Conservation (phyloP, 768 basidiomycete genomes). For the Tulasnella sp. region DNA sequence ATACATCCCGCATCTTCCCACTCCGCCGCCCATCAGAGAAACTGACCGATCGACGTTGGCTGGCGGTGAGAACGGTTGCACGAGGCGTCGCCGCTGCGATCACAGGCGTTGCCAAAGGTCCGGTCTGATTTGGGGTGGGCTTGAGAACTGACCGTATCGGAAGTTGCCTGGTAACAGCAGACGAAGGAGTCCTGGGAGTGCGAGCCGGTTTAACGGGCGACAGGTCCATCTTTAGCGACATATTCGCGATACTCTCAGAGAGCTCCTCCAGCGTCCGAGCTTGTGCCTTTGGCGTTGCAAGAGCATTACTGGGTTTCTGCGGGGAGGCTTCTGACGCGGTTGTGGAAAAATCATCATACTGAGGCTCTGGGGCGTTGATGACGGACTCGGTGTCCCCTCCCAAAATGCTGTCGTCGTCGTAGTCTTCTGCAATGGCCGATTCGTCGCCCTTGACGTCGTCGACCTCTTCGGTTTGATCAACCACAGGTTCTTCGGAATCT, state of each 20-base stretch:
- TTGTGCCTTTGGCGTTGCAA: conserved; percentile 2
- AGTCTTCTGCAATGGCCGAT: conserved; percentile 29
- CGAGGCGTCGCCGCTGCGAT: neutral
- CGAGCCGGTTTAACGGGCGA: conserved; percentile 20
- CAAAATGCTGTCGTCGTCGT: conserved; percentile 27
- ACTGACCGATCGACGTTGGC: conserved; percentile 81
- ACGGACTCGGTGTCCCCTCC: conserved; percentile 9
- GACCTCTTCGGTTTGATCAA: conserved; percentile 49
- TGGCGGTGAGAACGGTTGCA: conserved; percentile 19
- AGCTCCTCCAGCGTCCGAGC: conserved; percentile 24
- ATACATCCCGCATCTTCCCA: conserved; percentile 75
- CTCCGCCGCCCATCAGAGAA: conserved; percentile 92
- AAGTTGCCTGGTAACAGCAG: neutral
- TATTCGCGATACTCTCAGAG: conserved; percentile 21
- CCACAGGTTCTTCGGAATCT: neutral
- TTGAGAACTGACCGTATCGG: conserved; percentile 32
- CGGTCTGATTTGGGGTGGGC: neutral
- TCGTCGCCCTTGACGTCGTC: conserved; percentile 33
- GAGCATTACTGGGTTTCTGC: neutral
- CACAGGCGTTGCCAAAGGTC: neutral
- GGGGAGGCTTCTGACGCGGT: neutral
- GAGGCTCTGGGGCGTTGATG: conserved; percentile 1
- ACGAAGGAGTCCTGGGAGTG: conserved; percentile 13
- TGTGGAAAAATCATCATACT: neutral
- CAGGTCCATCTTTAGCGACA: conserved; percentile 23